Conservation (phyloP, 2,329 filamentous ascomycete species). For the Verticillium albo-atrum region DNA sequence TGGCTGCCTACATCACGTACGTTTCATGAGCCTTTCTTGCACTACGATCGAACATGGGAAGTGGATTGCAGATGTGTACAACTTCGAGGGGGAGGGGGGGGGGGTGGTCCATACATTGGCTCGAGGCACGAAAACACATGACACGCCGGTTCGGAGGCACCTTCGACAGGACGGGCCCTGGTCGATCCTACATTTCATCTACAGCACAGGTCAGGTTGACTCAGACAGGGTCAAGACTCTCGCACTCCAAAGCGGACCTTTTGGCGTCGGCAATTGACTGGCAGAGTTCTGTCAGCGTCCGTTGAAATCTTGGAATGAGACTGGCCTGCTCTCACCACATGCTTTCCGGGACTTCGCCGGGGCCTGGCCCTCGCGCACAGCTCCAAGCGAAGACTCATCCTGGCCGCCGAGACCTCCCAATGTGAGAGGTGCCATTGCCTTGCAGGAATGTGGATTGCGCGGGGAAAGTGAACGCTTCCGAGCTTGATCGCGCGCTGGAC, state of each 20-base stretch:
- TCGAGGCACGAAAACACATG: constrained; percentile 34
- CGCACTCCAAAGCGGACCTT: constrained; percentile 12
- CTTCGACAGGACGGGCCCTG: constrained; percentile 25
- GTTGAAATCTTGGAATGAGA: neutral
- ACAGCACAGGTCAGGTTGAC: neutral
- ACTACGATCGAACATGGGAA: neutral
- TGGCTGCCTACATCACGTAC: constrained; percentile 1
- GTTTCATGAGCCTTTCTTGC: neutral
- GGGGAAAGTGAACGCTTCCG: neutral
- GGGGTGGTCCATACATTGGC: constrained; percentile 30
- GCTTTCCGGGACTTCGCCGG: constrained; percentile 23
- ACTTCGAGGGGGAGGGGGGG: neutral
- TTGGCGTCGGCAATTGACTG: constrained; percentile 22
- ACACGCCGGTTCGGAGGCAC: constrained; percentile 26
- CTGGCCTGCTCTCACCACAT: constrained; percentile 17
- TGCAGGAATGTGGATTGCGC: neutral
- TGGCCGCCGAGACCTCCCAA: neutral
- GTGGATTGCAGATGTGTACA: no score
- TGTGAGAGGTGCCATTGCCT: neutral
- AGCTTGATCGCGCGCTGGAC: neutral
- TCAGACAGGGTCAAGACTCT: neutral
- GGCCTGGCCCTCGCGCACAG: neutral
- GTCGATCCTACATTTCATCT: constrained; percentile 32
- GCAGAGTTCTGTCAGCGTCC: constrained; percentile 3
- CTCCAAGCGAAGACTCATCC: neutral